Percentiles rank a stretch among this genome's conserved stretches.
These are phyloP conservation scores for Sugiyamaella grinbergsii DNA, from an alignment of 1,139 yeast species.

Conservation along the genomic window DNA sequence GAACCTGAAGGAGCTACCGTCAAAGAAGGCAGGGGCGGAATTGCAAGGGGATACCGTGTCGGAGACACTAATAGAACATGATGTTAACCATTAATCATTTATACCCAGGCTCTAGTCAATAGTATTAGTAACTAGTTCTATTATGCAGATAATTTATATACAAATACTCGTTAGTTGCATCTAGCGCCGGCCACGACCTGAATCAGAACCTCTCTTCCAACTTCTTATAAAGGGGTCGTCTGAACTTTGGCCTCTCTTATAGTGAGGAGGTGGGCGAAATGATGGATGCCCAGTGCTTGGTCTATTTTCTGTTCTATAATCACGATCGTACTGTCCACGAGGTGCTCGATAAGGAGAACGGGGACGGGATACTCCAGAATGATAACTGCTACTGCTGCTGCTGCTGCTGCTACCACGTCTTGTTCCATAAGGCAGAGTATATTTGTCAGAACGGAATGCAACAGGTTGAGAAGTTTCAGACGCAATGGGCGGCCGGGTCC, in stretches of 20 bases:
- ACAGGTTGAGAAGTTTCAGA: not conserved
- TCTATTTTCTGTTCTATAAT: not conserved
- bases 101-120: too few relatives aligned
- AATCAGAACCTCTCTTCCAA: not conserved
- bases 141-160: conserved; percentile 8
- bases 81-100: not conserved
- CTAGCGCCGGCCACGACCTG: not conserved
- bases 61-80: conserved; percentile 27
- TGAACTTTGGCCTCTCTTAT: not conserved
- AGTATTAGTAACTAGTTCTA: too few relatives aligned
- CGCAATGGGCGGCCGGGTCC: too few relatives aligned
- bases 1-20: conserved; percentile 54
- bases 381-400: not conserved
- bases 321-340: not conserved
- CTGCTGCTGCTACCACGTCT: not conserved
- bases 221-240: not conserved
- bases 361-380: not conserved
- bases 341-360: not conserved
- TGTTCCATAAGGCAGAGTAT: not conserved
- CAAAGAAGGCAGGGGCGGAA: conserved; percentile 81
- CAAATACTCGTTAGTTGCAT: not conserved
- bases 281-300: not conserved
- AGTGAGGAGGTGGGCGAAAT: not conserved
- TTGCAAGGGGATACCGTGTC: conserved; percentile 79
- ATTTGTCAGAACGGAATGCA: not conserved